These are phyloP conservation scores for Elongisporangium anandrum DNA, from an alignment of 352 stramenopile genomes.

Conservation along the genomic window DNA sequence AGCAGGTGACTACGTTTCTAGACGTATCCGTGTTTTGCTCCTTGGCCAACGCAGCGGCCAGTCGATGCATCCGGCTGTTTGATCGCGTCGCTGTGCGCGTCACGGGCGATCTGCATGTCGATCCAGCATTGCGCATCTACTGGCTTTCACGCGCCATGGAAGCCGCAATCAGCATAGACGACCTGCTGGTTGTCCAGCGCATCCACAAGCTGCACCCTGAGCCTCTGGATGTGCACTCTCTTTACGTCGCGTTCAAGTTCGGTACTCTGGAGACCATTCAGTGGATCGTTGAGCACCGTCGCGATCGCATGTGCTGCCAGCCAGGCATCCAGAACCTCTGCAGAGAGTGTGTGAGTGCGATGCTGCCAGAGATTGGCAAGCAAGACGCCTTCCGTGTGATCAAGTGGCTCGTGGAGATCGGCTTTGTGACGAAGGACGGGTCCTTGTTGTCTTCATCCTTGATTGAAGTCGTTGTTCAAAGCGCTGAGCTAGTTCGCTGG, in stretches of 20 bases:
- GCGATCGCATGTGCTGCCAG: neutral
- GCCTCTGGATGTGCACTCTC: neutral
- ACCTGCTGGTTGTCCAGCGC: neutral
- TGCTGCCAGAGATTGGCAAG: neutral
- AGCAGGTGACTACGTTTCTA: neutral
- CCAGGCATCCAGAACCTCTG: neutral
- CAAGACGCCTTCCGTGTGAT: neutral
- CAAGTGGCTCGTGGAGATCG: neutral
- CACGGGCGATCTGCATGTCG: neutral
- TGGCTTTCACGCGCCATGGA: neutral
- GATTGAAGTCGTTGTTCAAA: neutral
- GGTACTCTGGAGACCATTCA: neutral
- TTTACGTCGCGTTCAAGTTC: neutral
- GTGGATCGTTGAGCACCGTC: neutral
- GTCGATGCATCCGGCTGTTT: neutral
- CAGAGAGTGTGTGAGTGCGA: neutral
- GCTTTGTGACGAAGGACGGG: neutral
- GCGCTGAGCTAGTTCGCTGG: neutral
- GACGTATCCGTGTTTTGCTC: neutral
- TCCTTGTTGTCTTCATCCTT: neutral
- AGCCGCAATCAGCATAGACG: neutral
- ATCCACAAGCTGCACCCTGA: neutral
- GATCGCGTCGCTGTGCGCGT: neutral
- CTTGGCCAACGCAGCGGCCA: neutral
- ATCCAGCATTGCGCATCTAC: neutral